These are phyloP conservation scores for Apodospora peruviana DNA, from an alignment of 495 filamentous ascomycete species.

Conservation along the genomic window DNA sequence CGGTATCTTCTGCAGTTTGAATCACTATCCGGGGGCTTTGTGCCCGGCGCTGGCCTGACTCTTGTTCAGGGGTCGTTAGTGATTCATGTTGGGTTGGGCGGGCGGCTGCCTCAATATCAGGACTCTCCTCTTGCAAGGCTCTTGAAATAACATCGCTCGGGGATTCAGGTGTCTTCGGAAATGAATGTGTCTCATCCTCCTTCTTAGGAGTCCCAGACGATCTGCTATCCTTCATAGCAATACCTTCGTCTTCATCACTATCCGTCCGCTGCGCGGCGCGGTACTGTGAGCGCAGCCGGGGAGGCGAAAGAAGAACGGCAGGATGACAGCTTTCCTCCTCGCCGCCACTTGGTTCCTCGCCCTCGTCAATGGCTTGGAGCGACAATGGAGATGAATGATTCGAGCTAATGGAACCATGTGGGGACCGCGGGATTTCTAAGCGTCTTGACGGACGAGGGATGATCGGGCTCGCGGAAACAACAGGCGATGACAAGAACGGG, in stretches of 20 bases:
- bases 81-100: neutral
- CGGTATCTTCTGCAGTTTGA: neutral
- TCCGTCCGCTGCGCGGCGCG: slow-evolving; percentile 1
- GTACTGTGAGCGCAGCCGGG: slow-evolving; percentile 10
- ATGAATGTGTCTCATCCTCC: neutral
- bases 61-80: neutral
- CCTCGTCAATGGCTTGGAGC: slow-evolving; percentile 25
- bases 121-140: neutral
- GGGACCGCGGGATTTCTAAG: slow-evolving; percentile 10
- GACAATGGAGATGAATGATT: slow-evolving; percentile 15
- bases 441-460: slow-evolving; percentile 9
- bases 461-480: slow-evolving; percentile 7
- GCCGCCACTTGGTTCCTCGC: slow-evolving; percentile 8
- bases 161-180: slow-evolving; percentile 4
- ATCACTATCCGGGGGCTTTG: slow-evolving; percentile 12
- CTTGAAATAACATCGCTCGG: neutral
- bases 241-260: slow-evolving; percentile 27
- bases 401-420: slow-evolving; percentile 18
- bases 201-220: slow-evolving; percentile 7
- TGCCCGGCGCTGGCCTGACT: neutral
- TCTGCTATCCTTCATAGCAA: slow-evolving; percentile 15
- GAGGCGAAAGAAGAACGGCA: slow-evolving; percentile 14
- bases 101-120: neutral
- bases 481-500: slow-evolving; percentile 5
- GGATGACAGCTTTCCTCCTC: slow-evolving; percentile 4